Evolutionary conservation across 352 stramenopile genomes (phyloP).

Genomic region (Globisporangium emineosum): DNA sequence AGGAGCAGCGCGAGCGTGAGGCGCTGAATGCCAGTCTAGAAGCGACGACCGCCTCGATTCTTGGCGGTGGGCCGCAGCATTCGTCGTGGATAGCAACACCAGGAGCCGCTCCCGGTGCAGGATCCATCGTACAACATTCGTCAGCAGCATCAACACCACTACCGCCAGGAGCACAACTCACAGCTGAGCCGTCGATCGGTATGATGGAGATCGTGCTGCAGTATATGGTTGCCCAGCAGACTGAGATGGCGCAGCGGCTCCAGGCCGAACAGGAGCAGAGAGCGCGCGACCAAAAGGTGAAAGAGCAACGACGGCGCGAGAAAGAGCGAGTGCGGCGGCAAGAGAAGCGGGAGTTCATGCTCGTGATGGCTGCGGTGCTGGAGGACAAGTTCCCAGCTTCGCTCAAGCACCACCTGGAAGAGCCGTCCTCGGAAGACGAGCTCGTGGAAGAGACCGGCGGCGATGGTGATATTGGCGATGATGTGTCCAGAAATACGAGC

Average conservation of each 20-base stretch:
- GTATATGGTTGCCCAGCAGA: slow-evolving; percentile 52
- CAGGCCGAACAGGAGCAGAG: slow-evolving; percentile 34
- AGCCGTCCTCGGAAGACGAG: neutral
- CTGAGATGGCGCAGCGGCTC: slow-evolving; percentile 30
- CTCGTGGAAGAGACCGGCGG: neutral
- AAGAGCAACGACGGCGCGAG: slow-evolving; percentile 27
- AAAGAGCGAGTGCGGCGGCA: slow-evolving; percentile 32
- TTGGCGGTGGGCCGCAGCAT: neutral
- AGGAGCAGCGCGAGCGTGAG: slow-evolving; percentile 41
- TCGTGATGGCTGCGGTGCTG: slow-evolving; percentile 41
- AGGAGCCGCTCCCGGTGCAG: neutral
- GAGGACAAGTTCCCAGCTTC: slow-evolving; percentile 41
- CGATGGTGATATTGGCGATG: neutral
- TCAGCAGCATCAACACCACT: too few relatives aligned
- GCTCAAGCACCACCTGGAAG: slow-evolving; percentile 33
- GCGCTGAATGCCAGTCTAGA: slow-evolving; percentile 3
- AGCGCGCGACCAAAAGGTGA: slow-evolving; percentile 23
- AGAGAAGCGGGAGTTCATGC: slow-evolving; percentile 56
- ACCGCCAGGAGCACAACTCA: neutral
- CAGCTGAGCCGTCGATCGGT: slow-evolving; percentile 15
- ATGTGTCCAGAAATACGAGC: neutral
- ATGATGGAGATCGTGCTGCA: slow-evolving; percentile 53
- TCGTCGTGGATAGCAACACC: neutral
- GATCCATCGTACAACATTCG: neutral
- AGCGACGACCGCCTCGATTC: neutral